phyloP scores from a whole-genome alignment of 2,329 filamentous ascomycete species.

The Epichloe coenophiala region DNA sequence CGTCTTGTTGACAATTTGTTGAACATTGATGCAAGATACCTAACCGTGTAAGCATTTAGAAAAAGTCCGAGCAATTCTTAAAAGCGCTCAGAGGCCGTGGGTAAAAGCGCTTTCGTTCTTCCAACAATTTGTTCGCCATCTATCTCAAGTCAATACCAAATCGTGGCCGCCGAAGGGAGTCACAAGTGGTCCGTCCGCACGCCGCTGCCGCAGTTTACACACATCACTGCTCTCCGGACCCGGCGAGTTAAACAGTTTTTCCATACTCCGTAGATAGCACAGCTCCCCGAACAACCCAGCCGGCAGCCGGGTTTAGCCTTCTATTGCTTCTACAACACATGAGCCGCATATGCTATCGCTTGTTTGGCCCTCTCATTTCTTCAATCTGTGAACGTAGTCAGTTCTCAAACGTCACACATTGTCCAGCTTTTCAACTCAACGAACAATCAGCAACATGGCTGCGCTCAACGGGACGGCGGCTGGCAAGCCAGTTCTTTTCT shows the following conservation, averaged over 20 bases:
- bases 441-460: slow-evolving; percentile 12
- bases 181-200: no score
- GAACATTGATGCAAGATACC: not conserved
- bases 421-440: slow-evolving; percentile 5
- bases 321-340: not conserved
- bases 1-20: not conserved
- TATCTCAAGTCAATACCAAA: not conserved
- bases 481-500: slow-evolving; percentile 29
- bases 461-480: slow-evolving; percentile 20
- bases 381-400: not conserved
- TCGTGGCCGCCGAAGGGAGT: not conserved
- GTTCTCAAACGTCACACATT: not conserved
- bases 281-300: no score
- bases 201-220: no score
- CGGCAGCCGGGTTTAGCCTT: not conserved
- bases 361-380: not conserved
- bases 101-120: not conserved
- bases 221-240: no score
- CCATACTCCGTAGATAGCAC: no score
- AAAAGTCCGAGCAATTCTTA: not conserved
- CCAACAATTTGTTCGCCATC: not conserved
- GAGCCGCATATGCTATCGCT: not conserved
- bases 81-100: not conserved
- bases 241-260: not conserved
- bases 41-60: not conserved